Evolutionary conservation across 2,329 filamentous ascomycete genomes (phyloP).

Genomic region (Cladophialophora bantiana): DNA sequence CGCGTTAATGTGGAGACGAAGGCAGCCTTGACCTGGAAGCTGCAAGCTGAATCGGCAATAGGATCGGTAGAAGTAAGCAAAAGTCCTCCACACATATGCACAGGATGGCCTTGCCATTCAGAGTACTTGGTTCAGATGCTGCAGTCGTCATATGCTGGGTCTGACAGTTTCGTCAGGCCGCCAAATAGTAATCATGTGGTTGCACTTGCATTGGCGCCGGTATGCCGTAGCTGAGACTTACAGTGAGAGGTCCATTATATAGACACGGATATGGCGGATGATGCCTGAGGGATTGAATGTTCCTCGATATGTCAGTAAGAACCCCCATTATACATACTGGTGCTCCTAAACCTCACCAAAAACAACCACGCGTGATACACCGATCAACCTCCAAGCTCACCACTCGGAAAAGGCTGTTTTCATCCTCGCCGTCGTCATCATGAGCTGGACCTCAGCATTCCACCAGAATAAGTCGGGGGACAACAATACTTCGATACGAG

Average conservation of each 20-base stretch:
- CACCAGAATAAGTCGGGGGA: neutral
- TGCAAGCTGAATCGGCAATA: neutral
- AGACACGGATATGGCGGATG: neutral
- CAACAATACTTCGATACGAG: neutral
- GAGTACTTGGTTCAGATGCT: neutral
- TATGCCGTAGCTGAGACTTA: neutral
- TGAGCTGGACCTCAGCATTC: conserved; percentile 8
- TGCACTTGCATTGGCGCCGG: neutral
- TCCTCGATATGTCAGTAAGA: neutral
- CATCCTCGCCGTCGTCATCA: neutral
- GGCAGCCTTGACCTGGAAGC: neutral
- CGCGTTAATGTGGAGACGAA: neutral
- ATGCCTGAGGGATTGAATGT: neutral
- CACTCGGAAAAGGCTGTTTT: neutral
- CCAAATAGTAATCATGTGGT: conserved; percentile 4
- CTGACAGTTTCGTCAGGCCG: conserved; percentile 5
- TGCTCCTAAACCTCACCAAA: neutral
- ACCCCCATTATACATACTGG: neutral
- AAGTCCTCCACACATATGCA: neutral
- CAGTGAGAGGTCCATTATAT: neutral
- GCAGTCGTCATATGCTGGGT: neutral
- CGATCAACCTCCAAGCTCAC: neutral
- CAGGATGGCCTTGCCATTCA: neutral
- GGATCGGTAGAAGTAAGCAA: neutral
- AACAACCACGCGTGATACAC: neutral